These are phyloP conservation scores for Solanum chaucha DNA, from an alignment of 257 asterid genomes.

Conservation along the genomic window DNA sequence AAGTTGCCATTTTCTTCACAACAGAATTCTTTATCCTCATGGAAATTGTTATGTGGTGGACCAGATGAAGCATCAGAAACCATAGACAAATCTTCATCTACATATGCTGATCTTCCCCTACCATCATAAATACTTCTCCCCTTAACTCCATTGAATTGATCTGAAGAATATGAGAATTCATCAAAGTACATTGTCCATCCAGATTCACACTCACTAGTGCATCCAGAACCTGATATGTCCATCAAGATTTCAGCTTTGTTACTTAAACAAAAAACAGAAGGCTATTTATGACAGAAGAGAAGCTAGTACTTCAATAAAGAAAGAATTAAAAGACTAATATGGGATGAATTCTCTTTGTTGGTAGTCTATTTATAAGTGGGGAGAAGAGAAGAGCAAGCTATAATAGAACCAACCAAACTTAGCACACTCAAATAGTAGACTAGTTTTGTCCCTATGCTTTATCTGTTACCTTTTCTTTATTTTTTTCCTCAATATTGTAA, in stretches of 20 bases:
- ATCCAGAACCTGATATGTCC: conserved; percentile 58
- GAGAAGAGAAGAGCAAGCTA: conserved; percentile 2
- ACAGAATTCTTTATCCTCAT: conserved; percentile 11
- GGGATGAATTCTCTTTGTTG: background rate
- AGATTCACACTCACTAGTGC: conserved; percentile 73
- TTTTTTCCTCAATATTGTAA: conserved; percentile 14
- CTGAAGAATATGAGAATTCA: conserved; percentile 38
- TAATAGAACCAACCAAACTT: conserved; percentile 22
- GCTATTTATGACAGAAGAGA: background rate
- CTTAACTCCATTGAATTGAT: conserved; percentile 12
- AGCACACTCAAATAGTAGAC: conserved; percentile 38
- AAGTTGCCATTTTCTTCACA: background rate
- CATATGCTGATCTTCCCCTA: conserved; percentile 2
- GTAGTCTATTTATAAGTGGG: conserved; percentile 20
- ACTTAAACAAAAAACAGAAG: background rate
- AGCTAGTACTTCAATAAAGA: background rate
- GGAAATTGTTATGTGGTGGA: conserved; percentile 40
- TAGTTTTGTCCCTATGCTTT: conserved; percentile 42
- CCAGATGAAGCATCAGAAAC: conserved; percentile 94
- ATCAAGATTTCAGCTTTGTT: conserved; percentile 9
- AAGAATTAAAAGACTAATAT: background rate
- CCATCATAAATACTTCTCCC: background rate
- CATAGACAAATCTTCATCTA: conserved; percentile 55
- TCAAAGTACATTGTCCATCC: conserved; percentile 93
- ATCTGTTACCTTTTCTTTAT: conserved; percentile 19